phyloP scores from a whole-genome alignment of 768 basidiomycete genomes.

The Mycena haematopus region DNA sequence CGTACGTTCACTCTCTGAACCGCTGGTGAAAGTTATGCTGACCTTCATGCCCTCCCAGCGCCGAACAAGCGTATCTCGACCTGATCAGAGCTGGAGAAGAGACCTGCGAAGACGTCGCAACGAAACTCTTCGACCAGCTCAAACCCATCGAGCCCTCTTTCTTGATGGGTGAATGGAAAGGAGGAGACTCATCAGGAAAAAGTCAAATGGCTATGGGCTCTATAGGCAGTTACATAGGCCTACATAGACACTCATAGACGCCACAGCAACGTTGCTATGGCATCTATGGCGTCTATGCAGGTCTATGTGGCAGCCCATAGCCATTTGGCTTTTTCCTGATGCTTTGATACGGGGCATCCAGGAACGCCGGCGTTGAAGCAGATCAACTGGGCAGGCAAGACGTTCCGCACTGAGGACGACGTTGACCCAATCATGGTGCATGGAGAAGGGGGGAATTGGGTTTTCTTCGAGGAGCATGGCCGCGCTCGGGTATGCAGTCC shows the following conservation, averaged over 20 bases:
- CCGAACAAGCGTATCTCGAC: slow-evolving; percentile 14
- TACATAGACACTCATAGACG: too few relatives aligned
- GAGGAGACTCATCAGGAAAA: too few relatives aligned
- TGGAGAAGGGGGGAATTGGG: slow-evolving; percentile 5
- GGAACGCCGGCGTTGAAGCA: background rate
- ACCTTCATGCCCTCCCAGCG: background rate
- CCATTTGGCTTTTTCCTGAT: too few relatives aligned
- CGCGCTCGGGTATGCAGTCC: background rate
- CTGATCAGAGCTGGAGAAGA: background rate
- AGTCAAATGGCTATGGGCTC: too few relatives aligned
- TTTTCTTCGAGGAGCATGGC: background rate
- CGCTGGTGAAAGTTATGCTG: background rate
- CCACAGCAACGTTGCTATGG: too few relatives aligned
- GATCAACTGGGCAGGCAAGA: slow-evolving; percentile 17
- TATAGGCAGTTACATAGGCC: too few relatives aligned
- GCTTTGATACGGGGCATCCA: slow-evolving; percentile 16
- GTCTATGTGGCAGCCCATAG: too few relatives aligned
- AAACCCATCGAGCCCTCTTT: slow-evolving; percentile 9
- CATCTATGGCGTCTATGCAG: too few relatives aligned
- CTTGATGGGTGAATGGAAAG: slow-evolving; percentile 14
- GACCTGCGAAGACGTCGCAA: background rate
- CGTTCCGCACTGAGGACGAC: slow-evolving; percentile 8
- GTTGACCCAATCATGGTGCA: slow-evolving; percentile 12
- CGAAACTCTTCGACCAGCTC: slow-evolving; percentile 15
- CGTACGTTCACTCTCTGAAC: background rate